These are phyloP conservation scores for Barnettozyma californica DNA, from an alignment of 805 yeast species.

Conservation along the genomic window DNA sequence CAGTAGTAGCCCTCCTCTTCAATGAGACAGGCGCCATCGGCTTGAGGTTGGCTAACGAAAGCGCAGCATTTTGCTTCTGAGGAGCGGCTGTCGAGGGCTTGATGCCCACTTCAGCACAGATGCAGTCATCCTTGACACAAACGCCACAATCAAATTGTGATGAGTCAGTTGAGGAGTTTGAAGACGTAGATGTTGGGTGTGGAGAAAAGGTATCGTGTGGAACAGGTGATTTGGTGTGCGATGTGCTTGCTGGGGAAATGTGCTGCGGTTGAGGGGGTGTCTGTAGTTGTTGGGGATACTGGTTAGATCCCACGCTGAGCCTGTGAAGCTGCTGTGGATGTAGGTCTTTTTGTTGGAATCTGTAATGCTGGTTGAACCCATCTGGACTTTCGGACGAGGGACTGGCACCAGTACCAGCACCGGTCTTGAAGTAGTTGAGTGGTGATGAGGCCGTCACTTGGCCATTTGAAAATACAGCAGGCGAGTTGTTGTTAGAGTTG, in stretches of 20 bases:
- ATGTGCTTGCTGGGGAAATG: constrained; percentile 37
- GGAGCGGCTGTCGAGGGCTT: constrained; percentile 13
- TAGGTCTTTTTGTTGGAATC: constrained; percentile 1
- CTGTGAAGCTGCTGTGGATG: constrained; percentile 8
- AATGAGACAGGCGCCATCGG: constrained; percentile 69
- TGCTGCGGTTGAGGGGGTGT: constrained; percentile 3
- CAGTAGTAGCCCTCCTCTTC: constrained; percentile 29
- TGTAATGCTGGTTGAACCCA: constrained; percentile 6
- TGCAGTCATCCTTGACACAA: constrained; percentile 64
- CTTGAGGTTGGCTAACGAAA: constrained; percentile 35
- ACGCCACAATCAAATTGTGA: constrained; percentile 47
- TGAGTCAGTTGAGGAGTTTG: constrained; percentile 19
- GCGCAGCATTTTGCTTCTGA: not conserved
- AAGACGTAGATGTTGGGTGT: constrained; percentile 16
- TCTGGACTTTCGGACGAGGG: constrained; percentile 6
- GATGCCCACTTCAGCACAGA: constrained; percentile 45
- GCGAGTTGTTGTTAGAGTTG: constrained; percentile 16
- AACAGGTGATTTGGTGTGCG: constrained; percentile 42
- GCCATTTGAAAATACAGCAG: constrained; percentile 23
- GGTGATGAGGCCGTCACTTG: constrained; percentile 24
- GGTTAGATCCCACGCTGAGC: constrained; percentile 4
- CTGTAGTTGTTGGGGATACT: constrained; percentile 10
- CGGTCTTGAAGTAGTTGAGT: constrained; percentile 44
- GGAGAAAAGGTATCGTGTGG: constrained; percentile 10
- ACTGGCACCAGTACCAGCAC: too few relatives aligned